Base-by-base conservation (phyloP, 805 yeast species). In the Cyberlindnera amylophila region DNA sequence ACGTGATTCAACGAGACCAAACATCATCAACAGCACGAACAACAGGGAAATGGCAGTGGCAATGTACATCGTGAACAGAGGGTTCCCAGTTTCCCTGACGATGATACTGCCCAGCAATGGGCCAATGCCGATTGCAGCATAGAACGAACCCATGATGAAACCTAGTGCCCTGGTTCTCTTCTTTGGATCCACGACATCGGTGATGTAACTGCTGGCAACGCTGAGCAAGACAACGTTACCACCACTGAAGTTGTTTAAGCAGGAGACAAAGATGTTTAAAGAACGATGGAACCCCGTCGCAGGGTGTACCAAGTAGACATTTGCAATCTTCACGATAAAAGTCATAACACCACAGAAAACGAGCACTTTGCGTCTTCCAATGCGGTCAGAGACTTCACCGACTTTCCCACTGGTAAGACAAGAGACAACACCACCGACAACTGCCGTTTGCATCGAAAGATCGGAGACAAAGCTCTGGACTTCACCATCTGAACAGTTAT, bases 101-200 rank as follows among this genome's bases (percentile, higher is more conserved):
- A 67, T 36, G 0, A 65, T 26, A 27, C 81, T 75, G 3, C 86
- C 81, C 1, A 74, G 40, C 30, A 81, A 47, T 0, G 95, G 93
- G 1, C 91, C 93, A 8, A 73, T 11, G 1, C 82, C 82, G 50
- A 79, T 54, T 0, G 89, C 85, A 4, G 72, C 66, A 53, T 75
- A 81, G 38, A 83, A 61, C 14, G 75, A 62, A 10, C 90, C 86
- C 57, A 74, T 67, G 19, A 75, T 64, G 23, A 77, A 63, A 11
- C 90, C 86, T 50, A 86, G 65, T 16, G 73, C 67, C 40, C 74
- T 70, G 18, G 78, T 72, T 47, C 95, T 65, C 42, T 75, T 69
- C 27, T 67, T 70, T 1, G 86, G 74, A 16, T 79, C 82, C 6
- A 80, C 81, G 31, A 86, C 78, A 63, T 88, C 96, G 4, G 87